Percentiles rank a stretch among this genome's conserved stretches.
Conservation (phyloP, 495 filamentous ascomycete species). For the Hypoxylon lenormandii region DNA sequence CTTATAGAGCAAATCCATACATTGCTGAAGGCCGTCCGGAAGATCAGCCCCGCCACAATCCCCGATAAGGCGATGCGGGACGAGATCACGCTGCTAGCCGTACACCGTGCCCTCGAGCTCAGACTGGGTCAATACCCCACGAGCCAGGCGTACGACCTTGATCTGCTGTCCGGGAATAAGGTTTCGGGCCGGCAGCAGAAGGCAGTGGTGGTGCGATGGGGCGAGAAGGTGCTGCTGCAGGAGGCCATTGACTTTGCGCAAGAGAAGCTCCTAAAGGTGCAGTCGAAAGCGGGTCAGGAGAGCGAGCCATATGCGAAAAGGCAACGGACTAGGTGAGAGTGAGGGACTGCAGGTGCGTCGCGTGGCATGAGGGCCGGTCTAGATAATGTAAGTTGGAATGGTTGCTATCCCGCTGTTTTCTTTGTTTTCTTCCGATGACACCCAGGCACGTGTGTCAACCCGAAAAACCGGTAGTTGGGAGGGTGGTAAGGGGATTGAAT, state of each 20-base stretch:
- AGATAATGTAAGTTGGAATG: constrained; percentile 23
- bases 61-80: constrained; percentile 57
- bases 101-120: constrained; percentile 58
- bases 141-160: constrained; percentile 70
- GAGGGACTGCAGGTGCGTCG: not conserved
- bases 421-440: constrained; percentile 17
- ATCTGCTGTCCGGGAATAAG: constrained; percentile 58
- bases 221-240: constrained; percentile 80
- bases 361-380: not conserved
- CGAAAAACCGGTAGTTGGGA: constrained; percentile 11
- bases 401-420: not conserved
- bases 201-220: constrained; percentile 80
- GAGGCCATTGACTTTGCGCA: constrained; percentile 57
- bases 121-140: constrained; percentile 70
- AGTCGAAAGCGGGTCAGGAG: constrained; percentile 49
- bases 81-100: constrained; percentile 54
- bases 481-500: constrained; percentile 13
- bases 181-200: constrained; percentile 65
- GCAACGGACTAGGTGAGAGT: constrained; percentile 51
- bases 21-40: constrained; percentile 58
- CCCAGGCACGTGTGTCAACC: constrained; percentile 29
- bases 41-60: constrained; percentile 53
- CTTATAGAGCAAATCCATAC: constrained; percentile 54
- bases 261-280: constrained; percentile 49
- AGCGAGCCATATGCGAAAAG: constrained; percentile 57